phyloP scores from a whole-genome alignment of 345 rosid species.

The Alliaria petiolata region DNA sequence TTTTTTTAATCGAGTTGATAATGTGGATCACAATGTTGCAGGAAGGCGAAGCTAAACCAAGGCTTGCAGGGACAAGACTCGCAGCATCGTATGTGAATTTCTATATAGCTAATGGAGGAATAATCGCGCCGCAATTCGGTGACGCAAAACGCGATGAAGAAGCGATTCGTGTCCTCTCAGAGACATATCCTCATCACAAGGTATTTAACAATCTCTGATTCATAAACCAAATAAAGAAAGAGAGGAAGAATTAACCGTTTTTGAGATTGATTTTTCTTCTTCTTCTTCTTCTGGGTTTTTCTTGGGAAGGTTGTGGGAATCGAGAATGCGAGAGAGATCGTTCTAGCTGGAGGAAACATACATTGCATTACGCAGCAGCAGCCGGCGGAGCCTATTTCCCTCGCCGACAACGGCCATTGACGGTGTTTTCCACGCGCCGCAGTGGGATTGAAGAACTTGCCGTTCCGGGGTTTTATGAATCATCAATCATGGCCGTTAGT shows the following conservation, averaged over 20 bases:
- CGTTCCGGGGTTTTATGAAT: not conserved
- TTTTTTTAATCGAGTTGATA: not conserved
- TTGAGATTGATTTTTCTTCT: not conserved
- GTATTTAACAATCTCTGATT: conserved; percentile 33
- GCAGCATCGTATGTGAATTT: conserved; percentile 86
- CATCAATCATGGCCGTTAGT: conserved; percentile 16
- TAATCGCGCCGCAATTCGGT: conserved; percentile 75
- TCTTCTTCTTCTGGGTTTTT: no score
- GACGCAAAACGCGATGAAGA: conserved; percentile 77
- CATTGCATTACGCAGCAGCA: conserved; percentile 97
- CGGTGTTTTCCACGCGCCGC: no score
- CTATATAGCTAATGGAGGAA: conserved; percentile 73
- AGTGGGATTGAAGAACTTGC: not conserved
- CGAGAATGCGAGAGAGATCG: conserved; percentile 84
- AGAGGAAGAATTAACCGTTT: not conserved
- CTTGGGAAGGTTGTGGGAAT: conserved; percentile 69
- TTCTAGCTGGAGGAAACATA: conserved; percentile 84
- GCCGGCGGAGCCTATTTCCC: conserved; percentile 39
- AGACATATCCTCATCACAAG: conserved; percentile 59
- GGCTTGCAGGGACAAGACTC: conserved; percentile 70
- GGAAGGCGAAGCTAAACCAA: conserved; percentile 62
- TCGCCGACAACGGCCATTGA: not conserved
- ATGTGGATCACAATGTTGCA: conserved; percentile 20
- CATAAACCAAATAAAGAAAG: not conserved
- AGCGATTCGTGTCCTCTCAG: conserved; percentile 65